phyloP scores from a whole-genome alignment of 2,329 filamentous ascomycete species.

The Alternaria sp. region DNA sequence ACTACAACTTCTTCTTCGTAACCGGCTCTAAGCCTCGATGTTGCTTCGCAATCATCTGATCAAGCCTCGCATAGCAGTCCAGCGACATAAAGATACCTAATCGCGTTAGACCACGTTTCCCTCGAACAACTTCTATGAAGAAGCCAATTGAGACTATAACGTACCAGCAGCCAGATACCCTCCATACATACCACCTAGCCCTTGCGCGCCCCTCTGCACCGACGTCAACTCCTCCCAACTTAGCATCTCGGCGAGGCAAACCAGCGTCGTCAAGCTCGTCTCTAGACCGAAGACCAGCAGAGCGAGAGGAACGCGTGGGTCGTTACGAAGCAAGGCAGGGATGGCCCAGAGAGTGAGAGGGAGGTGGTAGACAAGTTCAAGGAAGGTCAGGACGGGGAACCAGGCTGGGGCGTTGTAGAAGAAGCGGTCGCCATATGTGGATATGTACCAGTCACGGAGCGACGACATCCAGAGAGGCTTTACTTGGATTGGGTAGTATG shows the following conservation, averaged over 20 bases:
- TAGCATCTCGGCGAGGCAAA: conserved; percentile 67
- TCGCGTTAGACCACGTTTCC: background rate
- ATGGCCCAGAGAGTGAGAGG: conserved; percentile 67
- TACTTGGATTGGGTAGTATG: conserved; percentile 62
- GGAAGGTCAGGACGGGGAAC: conserved; percentile 63
- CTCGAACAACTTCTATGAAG: background rate
- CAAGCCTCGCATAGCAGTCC: conserved; percentile 43
- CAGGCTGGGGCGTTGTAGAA: conserved; percentile 65
- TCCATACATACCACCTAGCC: conserved; percentile 48
- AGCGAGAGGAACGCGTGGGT: conserved; percentile 64
- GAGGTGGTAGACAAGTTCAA: conserved; percentile 67
- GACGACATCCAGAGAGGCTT: conserved; percentile 57
- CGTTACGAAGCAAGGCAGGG: conserved; percentile 61
- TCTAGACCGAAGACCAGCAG: conserved; percentile 66
- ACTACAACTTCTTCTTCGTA: conserved; percentile 40
- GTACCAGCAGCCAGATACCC: conserved; percentile 44
- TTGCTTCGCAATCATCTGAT: conserved; percentile 33
- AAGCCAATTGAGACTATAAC: conserved; percentile 4
- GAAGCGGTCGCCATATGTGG: conserved; percentile 68
- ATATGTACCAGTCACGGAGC: conserved; percentile 64
- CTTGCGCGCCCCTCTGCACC: conserved; percentile 34
- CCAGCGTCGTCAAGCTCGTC: conserved; percentile 66
- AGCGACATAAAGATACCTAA: conserved; percentile 45
- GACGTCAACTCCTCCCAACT: conserved; percentile 54
- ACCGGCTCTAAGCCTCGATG: conserved; percentile 31